Base-by-base conservation (phyloP, 176 grass and related monocot species). In the Lolium rigidum region DNA sequence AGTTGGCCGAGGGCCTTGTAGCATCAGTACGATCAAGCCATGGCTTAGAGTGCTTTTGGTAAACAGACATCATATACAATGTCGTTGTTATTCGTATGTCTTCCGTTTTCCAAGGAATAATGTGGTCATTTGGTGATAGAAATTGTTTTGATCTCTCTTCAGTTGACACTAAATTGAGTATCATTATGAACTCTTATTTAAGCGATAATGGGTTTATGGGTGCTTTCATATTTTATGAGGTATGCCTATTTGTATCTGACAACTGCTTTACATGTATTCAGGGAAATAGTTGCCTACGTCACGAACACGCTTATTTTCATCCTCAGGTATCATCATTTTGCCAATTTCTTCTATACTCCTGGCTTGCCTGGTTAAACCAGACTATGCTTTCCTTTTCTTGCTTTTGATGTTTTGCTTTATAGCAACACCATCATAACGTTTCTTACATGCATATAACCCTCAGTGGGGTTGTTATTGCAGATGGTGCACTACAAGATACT, bases 221-320 rank as follows among this genome's bases (percentile, higher is more conserved):
- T 71, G 39, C 41, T 46, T 43, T 72, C 67, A 72, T 72, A 72
- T 75, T 59, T 64, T 57, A 28, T 15, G 14, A 82, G 54, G 49
- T 20, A 28, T 79, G 7, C 48, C 47, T 76, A 69, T 84, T 83
- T 56, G 16, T 76, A 44, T 75, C 69, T 81, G 28, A 79, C 75
- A 41, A 4, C 6, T 59, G 4, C 71, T 92, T 87, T 89, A 38
- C 39, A 64, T 81, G 20, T 89, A 87, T 88, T 82, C 80, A 98
- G 95, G 95, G 95, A 98, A 92, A 98, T 98, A 91, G 93, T 98
- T 57, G 82, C 95, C 48, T 98, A 98, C 68, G 92, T 98, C 72
- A 93, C 93, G 21, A 98, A 98, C 67, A 98, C 95, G 46, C 67
- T 98, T 61, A 92, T 98, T 78, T 98, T 98, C 89, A 98, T 98